Evolutionary conservation across 495 filamentous ascomycete species (phyloP), one percentile per base, ranked within the genome.

Genomic region (Hyaloscypha bicolor): DNA sequence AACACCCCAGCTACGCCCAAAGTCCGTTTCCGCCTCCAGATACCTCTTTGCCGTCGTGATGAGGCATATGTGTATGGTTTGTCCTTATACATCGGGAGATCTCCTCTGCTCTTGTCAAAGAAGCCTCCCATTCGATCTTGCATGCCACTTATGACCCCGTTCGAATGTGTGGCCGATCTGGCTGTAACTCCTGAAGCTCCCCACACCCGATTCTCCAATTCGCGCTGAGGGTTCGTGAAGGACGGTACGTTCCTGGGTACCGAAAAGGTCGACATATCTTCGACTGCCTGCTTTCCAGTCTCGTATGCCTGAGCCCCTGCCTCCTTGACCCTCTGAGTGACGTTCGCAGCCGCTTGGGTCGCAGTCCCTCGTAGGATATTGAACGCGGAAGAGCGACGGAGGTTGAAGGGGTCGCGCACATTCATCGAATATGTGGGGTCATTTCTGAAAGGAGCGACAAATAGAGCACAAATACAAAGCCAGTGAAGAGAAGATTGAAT

Each of bases 51-150:
- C 68, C 82, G 78, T 60, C 82, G 73, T 22, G 86, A 85, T 56
- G 84, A 77, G 31, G 85, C 79, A 69, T 91, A 91, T 57, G 83
- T 82, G 75, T 93, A 96, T 30, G 95, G 95, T 74, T 99, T 99
- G 78, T 99, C 95, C 82, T 99, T 99, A 79, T 99, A 99, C 89
- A 98, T 91, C 48, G 95, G 95, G 30, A 99, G 80, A 37, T 88
- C 83, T 16, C 79, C 79, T 76, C 73, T 82, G 77, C 55, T 79
- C 75, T 65, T 74, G 71, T 77, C 81, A 78, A 82, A 83, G 70
- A 80, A 78, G 62, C 64, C 71, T 48, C 78, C 79, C 9, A 81
- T 74, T 29, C 75, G 75, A 62, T 80, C 78, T 61, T 82, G 80
- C 14, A 85, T 75, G 14, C 75, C 78, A 59, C 78, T 79, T 25